Evolutionary conservation across 2,329 filamentous ascomycete species (phyloP).

Genomic region (Fusarium nematophilum): DNA sequence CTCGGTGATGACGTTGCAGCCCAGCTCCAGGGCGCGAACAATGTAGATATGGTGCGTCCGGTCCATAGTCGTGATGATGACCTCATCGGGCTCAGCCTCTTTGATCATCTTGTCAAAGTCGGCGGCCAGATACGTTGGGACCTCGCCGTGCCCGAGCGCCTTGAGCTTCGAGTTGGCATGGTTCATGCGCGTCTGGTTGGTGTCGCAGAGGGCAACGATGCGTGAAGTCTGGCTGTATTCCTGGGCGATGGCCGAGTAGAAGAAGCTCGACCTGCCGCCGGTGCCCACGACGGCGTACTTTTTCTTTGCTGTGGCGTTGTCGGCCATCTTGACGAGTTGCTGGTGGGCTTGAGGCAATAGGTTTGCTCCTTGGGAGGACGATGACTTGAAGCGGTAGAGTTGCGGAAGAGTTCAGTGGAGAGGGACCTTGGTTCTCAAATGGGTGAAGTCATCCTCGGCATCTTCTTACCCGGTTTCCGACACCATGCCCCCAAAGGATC

Average conservation of each 20-base stretch:
- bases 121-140: constrained; percentile 65
- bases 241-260: constrained; percentile 67
- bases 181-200: constrained; percentile 69
- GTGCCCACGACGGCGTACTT: constrained; percentile 69
- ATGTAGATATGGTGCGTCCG: constrained; percentile 71
- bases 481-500: too few relatives aligned
- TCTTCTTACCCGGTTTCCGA: too few relatives aligned
- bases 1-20: constrained; percentile 70
- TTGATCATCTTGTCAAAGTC: constrained; percentile 69
- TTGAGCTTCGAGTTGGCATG: constrained; percentile 64
- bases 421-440: too few relatives aligned
- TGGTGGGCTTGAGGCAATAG: too few relatives aligned
- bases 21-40: constrained; percentile 67
- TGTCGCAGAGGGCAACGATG: constrained; percentile 69
- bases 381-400: too few relatives aligned
- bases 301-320: constrained; percentile 45
- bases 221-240: constrained; percentile 62
- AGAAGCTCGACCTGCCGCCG: constrained; percentile 69
- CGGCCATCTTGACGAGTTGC: constrained; percentile 25
- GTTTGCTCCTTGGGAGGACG: too few relatives aligned
- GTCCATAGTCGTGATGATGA: constrained; percentile 73
- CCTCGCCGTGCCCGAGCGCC: constrained; percentile 56
- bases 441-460: too few relatives aligned
- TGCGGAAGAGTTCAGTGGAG: too few relatives aligned
- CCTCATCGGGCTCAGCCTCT: constrained; percentile 67